These are phyloP conservation scores for Tilletia indica DNA, from an alignment of 1,284 basidiomycete genomes.

Conservation along the genomic window DNA sequence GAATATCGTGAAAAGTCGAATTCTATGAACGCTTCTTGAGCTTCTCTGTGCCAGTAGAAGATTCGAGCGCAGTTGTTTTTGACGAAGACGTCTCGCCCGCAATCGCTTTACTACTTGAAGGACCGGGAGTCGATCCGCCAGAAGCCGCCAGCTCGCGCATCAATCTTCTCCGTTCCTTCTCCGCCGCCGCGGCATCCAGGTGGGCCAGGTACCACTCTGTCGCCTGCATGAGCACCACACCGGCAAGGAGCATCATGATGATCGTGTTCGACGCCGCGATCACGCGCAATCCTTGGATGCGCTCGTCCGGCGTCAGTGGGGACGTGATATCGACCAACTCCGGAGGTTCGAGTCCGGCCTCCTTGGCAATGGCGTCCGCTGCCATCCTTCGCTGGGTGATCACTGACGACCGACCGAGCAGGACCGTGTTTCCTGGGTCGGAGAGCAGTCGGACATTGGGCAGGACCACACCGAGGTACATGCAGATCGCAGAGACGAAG, in stretches of 20 bases:
- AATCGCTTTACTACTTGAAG: background rate
- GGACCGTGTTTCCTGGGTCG: constrained; percentile 41
- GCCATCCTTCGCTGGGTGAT: constrained; percentile 36
- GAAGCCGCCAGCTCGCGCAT: constrained; percentile 14
- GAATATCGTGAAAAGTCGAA: too few relatives aligned
- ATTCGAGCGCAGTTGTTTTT: background rate
- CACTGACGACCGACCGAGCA: constrained; percentile 37
- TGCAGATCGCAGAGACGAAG: constrained; percentile 47
- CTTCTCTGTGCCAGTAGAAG: background rate
- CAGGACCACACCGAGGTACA: constrained; percentile 48
- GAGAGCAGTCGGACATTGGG: constrained; percentile 50
- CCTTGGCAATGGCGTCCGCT: constrained; percentile 31
- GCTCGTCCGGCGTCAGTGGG: constrained; percentile 40
- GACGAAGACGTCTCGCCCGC: background rate
- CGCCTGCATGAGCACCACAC: constrained; percentile 48
- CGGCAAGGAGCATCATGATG: constrained; percentile 38
- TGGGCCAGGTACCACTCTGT: constrained; percentile 43
- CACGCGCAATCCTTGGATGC: constrained; percentile 39
- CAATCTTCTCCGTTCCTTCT: constrained; percentile 9
- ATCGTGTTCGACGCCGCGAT: constrained; percentile 51
- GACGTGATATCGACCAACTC: constrained; percentile 21
- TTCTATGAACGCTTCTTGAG: constrained; percentile 10
- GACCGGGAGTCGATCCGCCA: constrained; percentile 1
- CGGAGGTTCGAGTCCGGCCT: constrained; percentile 14
- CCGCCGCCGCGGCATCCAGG: background rate